These are phyloP conservation scores for Colletotrichum tamarilloi DNA, from an alignment of 2,329 filamentous ascomycete species.

Conservation along the genomic window DNA sequence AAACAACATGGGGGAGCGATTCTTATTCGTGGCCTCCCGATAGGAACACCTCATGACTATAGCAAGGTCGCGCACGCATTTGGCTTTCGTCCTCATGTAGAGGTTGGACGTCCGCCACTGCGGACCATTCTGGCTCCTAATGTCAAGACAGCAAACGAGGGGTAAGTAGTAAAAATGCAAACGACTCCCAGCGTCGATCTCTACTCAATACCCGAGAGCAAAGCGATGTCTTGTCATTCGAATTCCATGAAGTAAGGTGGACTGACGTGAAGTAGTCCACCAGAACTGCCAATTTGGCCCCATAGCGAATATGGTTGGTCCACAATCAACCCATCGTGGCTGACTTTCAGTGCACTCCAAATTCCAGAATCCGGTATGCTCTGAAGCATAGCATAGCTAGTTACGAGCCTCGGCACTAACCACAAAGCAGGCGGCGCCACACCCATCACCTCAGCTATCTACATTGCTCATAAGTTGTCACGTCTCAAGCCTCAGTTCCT, in stretches of 20 bases:
- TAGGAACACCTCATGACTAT: conserved; percentile 46
- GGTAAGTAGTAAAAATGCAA: conserved; percentile 33
- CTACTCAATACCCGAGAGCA: too few species aligned
- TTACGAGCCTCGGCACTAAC: background rate
- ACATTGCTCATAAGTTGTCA: conserved; percentile 41
- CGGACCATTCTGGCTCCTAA: conserved; percentile 47
- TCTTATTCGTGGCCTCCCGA: conserved; percentile 46
- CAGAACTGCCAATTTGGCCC: conserved; percentile 52
- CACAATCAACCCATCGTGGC: conserved; percentile 49
- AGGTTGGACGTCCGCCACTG: conserved; percentile 47
- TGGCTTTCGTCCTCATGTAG: conserved; percentile 46
- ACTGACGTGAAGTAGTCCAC: conserved; percentile 36
- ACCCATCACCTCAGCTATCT: conserved; percentile 46
- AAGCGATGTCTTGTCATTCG: background rate
- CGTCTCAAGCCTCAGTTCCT: conserved; percentile 43
- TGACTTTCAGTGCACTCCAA: conserved; percentile 44
- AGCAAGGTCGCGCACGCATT: conserved; percentile 48
- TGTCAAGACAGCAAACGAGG: conserved; percentile 51
- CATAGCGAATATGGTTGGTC: conserved; percentile 50
- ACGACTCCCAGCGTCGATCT: too few species aligned
- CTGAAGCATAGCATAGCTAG: background rate
- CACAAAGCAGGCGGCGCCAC: conserved; percentile 45
- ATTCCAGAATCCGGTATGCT: conserved; percentile 43
- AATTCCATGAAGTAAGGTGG: too few species aligned
- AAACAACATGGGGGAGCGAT: conserved; percentile 46